Base-by-base conservation (phyloP, 192 early-diverging fungal genomes). In the Backusella psychrophila region DNA sequence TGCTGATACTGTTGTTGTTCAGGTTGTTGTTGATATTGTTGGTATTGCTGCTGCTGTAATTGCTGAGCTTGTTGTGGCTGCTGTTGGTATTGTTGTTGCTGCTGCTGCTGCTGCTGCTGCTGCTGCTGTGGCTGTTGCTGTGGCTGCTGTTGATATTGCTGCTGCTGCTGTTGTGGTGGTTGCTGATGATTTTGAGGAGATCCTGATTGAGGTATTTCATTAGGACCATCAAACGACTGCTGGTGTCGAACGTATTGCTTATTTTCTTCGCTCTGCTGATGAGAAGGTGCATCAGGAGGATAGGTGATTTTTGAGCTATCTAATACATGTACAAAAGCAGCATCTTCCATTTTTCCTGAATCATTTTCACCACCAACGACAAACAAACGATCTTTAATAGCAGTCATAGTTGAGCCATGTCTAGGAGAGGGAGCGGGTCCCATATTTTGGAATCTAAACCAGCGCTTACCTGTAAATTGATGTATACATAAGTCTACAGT, bases 231-330 rank as follows among this genome's bases (percentile, higher is more conserved):
- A 31, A 71, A 44, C 0, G 70, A 71, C 8, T 35, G 35, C 35
- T 71, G 69, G 4, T 71, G 69, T 71, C 6, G 69, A 2, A 71
- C 21, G 15, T 71, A 41, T 31, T 71, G 70, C 19, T 44, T 41
- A 29, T 26, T 63, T 26, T 63, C 56, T 63, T 63, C 56, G 2
- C 4, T 23, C 52, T 77, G 77, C 3, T 78, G 69, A 11, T 17
- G 41, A 29, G 23, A 17, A 31, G 70, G 59, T 14, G 23, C 6
- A 46, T 77, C 77, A 19, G 80, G 75, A 29, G 77, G 81, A 73
- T 84, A 87, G 36, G 78, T 81, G 56, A 89, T 86, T 66, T 87
- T 89, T 44, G 78, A 65, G 11, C 87, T 90, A 41, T 90, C 89
- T 14, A 90, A 74, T 36, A 84, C 75, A 66, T 83, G 80, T 21